Conservation (phyloP, 75 land plant species). For the Picea sitchensis region DNA sequence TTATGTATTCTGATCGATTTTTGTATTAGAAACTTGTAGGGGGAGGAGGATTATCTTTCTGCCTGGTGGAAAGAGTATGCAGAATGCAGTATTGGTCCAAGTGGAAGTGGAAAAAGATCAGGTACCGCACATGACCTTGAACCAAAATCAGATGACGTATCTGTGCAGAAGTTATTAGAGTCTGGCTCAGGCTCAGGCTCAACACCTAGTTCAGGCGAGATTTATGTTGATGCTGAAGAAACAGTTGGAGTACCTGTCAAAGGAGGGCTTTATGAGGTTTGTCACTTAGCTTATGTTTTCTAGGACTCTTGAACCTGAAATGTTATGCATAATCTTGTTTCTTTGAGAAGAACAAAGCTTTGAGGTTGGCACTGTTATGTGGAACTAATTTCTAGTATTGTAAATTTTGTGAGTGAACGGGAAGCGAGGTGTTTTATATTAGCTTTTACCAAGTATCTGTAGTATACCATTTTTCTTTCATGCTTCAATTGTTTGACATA, state of each 20-base stretch:
- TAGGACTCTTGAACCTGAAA: background rate
- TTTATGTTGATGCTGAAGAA: slow-evolving; percentile 47
- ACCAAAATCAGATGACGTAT: slow-evolving; percentile 6
- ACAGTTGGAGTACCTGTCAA: slow-evolving; percentile 97
- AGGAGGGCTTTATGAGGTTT: slow-evolving; percentile 98
- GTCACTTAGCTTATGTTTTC: background rate
- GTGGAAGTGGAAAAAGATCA: slow-evolving; percentile 12
- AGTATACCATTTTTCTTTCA: too few species aligned
- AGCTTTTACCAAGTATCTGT: too few species aligned
- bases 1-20: background rate
- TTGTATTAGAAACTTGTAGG: slow-evolving; percentile 31
- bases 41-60: slow-evolving; percentile 88
- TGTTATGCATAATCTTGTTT: background rate
- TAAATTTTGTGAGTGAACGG: too few species aligned
- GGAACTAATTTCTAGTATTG: background rate
- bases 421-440: too few species aligned
- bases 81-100: slow-evolving; percentile 96
- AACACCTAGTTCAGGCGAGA: slow-evolving; percentile 14
- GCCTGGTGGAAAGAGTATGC: slow-evolving; percentile 99
- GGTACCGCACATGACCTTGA: background rate
- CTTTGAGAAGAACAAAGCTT: background rate
- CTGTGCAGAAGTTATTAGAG: background rate
- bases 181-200: slow-evolving; percentile 4
- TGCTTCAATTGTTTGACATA: too few species aligned
- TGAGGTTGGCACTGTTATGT: background rate